These are phyloP conservation scores for Taxawa tesnikishii DNA, from an alignment of 2,329 filamentous ascomycete genomes.

Conservation along the genomic window DNA sequence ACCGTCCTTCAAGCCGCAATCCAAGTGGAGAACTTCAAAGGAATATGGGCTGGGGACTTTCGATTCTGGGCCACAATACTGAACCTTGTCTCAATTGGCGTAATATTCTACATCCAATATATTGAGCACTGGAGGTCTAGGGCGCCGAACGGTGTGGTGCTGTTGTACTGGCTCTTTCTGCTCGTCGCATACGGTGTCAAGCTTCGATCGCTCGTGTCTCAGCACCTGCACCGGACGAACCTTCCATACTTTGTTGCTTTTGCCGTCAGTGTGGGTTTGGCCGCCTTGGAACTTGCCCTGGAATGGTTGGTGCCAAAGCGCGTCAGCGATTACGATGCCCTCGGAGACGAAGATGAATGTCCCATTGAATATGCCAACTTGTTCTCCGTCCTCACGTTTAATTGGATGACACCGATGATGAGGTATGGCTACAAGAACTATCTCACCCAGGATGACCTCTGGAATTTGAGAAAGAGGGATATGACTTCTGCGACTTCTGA, in stretches of 20 bases:
- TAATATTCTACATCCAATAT: constrained; percentile 74
- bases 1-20: constrained; percentile 61
- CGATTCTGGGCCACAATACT: constrained; percentile 70
- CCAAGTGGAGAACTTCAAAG: constrained; percentile 58
- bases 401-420: constrained; percentile 99
- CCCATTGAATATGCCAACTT: constrained; percentile 84
- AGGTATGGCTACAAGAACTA: constrained; percentile 83
- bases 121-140: constrained; percentile 72
- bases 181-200: constrained; percentile 69
- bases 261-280: constrained; percentile 57
- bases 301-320: constrained; percentile 85
- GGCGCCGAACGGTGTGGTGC: constrained; percentile 73
- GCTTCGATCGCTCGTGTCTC: constrained; percentile 71
- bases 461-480: constrained; percentile 75
- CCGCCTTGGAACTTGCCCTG: constrained; percentile 57
- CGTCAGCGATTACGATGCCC: constrained; percentile 53
- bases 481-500: constrained; percentile 62
- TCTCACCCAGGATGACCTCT: constrained; percentile 88
- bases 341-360: constrained; percentile 58
- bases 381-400: constrained; percentile 87
- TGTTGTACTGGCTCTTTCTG: constrained; percentile 88
- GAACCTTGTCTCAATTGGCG: constrained; percentile 57
- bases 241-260: constrained; percentile 69
- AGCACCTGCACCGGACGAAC: constrained; percentile 54
- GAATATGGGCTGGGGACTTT: constrained; percentile 68